phyloP scores from a whole-genome alignment of 441 rosid genomes.

The Jatropha multifida region DNA sequence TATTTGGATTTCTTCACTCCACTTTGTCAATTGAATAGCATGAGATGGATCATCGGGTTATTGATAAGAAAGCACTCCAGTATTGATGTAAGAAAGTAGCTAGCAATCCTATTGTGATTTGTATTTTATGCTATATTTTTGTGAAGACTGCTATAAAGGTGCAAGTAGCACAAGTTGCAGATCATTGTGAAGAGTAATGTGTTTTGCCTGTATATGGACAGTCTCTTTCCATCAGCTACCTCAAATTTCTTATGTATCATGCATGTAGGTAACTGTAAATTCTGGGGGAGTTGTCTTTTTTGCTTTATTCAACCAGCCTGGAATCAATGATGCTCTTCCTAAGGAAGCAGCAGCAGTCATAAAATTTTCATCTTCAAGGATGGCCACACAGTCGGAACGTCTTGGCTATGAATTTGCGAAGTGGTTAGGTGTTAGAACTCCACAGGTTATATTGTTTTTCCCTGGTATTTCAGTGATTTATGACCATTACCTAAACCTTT shows the following conservation, averaged over 20 bases:
- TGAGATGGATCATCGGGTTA: not conserved
- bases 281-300: slow-evolving; percentile 99
- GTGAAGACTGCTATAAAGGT: not conserved
- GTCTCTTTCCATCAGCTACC: slow-evolving; percentile 11
- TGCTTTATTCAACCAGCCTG: slow-evolving; percentile 73
- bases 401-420: slow-evolving; percentile 98
- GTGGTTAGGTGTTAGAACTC: slow-evolving; percentile 91
- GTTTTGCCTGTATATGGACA: not conserved
- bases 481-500: slow-evolving; percentile 1
- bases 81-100: not conserved
- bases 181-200: not conserved
- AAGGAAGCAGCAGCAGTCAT: slow-evolving; percentile 98
- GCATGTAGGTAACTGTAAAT: slow-evolving; percentile 84
- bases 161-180: too few species aligned
- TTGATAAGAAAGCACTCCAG: slow-evolving; percentile 4
- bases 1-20: too few species aligned
- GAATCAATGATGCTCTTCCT: slow-evolving; percentile 39
- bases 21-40: not conserved
- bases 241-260: slow-evolving; percentile 30
- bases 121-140: not conserved
- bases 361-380: slow-evolving; percentile 99
- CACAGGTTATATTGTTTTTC: slow-evolving; percentile 65
- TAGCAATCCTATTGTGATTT: slow-evolving; percentile 11
- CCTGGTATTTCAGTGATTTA: slow-evolving; percentile 15
- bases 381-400: slow-evolving; percentile 99